These are phyloP conservation scores for Nakazawaea ernobii DNA, from an alignment of 805 yeast species.

Conservation along the genomic window DNA sequence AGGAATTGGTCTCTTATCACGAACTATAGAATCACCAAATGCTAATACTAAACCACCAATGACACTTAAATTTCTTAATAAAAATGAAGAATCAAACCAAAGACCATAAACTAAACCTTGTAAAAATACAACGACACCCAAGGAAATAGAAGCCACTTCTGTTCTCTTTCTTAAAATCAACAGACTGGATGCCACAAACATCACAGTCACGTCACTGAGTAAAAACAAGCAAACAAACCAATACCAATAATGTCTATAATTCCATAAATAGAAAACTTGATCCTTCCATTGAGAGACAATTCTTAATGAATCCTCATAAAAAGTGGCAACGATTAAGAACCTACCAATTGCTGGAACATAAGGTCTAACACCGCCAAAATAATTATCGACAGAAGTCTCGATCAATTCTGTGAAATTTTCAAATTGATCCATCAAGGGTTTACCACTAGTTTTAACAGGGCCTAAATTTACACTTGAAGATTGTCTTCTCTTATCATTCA, in stretches of 20 bases:
- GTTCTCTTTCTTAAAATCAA: slow-evolving; percentile 66
- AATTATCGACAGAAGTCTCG: slow-evolving; percentile 48
- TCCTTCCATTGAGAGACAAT: slow-evolving; percentile 85
- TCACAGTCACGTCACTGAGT: slow-evolving; percentile 52
- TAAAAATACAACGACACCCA: slow-evolving; percentile 63
- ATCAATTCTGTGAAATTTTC: slow-evolving; percentile 47
- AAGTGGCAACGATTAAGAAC: slow-evolving; percentile 87
- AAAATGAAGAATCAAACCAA: slow-evolving; percentile 72
- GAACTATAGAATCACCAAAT: slow-evolving; percentile 77
- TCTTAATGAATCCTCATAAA: slow-evolving; percentile 82
- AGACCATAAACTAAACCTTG: slow-evolving; percentile 91
- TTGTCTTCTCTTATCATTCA: background rate
- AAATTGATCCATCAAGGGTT: slow-evolving; percentile 30
- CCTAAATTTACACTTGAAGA: slow-evolving; percentile 3
- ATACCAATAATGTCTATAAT: slow-evolving; percentile 72
- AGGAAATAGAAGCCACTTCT: slow-evolving; percentile 62
- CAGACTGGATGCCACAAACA: slow-evolving; percentile 68
- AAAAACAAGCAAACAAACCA: slow-evolving; percentile 74
- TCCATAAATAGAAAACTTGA: slow-evolving; percentile 79
- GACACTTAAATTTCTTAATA: slow-evolving; percentile 82
- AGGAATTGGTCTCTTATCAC: slow-evolving; percentile 68
- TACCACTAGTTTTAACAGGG: slow-evolving; percentile 13
- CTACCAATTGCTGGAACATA: slow-evolving; percentile 86
- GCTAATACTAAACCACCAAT: slow-evolving; percentile 90
- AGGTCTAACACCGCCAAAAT: slow-evolving; percentile 53